A percentile compares a stretch with the other conserved stretches of the same genome.
Conservation (phyloP, 2,329 filamentous ascomycete genomes). For the Fusarium brevicatenulatum region DNA sequence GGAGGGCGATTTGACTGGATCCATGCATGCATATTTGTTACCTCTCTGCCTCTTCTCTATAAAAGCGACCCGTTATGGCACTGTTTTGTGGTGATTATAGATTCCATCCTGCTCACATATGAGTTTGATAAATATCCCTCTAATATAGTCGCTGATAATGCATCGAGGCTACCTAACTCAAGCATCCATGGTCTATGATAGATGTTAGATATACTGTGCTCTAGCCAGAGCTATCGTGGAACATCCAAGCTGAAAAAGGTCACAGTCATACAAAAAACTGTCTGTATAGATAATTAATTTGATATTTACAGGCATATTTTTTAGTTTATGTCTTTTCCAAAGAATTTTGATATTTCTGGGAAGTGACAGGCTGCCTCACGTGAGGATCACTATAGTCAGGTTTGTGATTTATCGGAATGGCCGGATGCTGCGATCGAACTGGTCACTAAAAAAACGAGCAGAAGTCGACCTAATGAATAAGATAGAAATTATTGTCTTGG, state of each 20-base stretch:
- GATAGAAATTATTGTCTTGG: not conserved
- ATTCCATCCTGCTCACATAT: not conserved
- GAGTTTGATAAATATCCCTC: not conserved
- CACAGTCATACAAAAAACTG: not conserved
- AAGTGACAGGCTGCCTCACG: not conserved
- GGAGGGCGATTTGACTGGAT: not conserved
- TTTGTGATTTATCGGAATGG: constrained; percentile 1
- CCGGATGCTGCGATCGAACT: not conserved
- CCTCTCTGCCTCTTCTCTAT: no score
- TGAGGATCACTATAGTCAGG: not conserved
- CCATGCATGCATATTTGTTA: not conserved
- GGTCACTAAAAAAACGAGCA: not conserved
- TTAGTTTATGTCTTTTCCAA: not conserved
- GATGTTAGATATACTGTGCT: not conserved
- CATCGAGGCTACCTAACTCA: not conserved
- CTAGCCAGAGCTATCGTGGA: not conserved
- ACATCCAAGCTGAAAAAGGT: not conserved
- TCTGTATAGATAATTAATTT: not conserved
- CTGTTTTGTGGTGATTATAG: not conserved
- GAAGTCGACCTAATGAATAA: not conserved
- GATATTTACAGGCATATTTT: not conserved
- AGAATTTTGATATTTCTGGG: not conserved
- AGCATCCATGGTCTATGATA: not conserved
- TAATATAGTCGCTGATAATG: not conserved
- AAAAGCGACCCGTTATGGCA: not conserved